Percentiles rank a stretch among this genome's conserved stretches.
phyloP scores from a whole-genome alignment of 1,284 basidiomycete species.

The Microbotryum intermedium region DNA sequence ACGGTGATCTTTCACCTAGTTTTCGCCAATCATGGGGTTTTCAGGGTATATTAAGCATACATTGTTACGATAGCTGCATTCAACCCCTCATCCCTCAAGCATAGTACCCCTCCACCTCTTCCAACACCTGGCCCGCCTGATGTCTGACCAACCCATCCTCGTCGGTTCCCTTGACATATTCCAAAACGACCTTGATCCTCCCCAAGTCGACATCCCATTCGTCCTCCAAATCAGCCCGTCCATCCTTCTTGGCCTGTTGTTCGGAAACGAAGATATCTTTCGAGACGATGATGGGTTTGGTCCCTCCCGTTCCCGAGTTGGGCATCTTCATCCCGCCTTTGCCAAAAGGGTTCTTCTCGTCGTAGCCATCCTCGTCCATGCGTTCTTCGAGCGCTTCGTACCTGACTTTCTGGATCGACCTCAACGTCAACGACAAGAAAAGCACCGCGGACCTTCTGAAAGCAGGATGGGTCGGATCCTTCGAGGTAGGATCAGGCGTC shows the following conservation, averaged over 20 bases:
- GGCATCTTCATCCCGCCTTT: slow-evolving; percentile 25
- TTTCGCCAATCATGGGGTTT: too few relatives aligned
- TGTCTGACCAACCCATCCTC: slow-evolving; percentile 60
- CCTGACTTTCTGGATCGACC: slow-evolving; percentile 2
- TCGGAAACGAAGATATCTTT: too few relatives aligned
- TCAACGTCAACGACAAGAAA: slow-evolving; percentile 58
- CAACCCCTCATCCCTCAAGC: background rate
- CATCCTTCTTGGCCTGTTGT: too few relatives aligned
- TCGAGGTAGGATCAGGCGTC: slow-evolving; percentile 51
- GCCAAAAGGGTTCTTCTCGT: background rate
- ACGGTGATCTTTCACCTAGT: too few relatives aligned
- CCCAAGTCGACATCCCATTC: slow-evolving; percentile 35
- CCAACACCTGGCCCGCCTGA: slow-evolving; percentile 66
- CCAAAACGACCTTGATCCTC: slow-evolving; percentile 55
- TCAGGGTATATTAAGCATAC: too few relatives aligned
- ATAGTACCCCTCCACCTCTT: slow-evolving; percentile 34
- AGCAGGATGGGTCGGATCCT: slow-evolving; percentile 61
- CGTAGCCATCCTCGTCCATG: slow-evolving; percentile 8
- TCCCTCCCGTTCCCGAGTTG: background rate
- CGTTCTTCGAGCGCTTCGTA: slow-evolving; percentile 39
- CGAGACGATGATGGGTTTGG: background rate
- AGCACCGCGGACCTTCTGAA: slow-evolving; percentile 72
- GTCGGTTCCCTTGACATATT: slow-evolving; percentile 64
- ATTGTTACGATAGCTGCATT: too few relatives aligned
- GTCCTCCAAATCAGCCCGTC: slow-evolving; percentile 34